Evolutionary conservation across 2,329 filamentous ascomycete genomes (phyloP).

Genomic region (Monilinia vaccinii-corymbosi): DNA sequence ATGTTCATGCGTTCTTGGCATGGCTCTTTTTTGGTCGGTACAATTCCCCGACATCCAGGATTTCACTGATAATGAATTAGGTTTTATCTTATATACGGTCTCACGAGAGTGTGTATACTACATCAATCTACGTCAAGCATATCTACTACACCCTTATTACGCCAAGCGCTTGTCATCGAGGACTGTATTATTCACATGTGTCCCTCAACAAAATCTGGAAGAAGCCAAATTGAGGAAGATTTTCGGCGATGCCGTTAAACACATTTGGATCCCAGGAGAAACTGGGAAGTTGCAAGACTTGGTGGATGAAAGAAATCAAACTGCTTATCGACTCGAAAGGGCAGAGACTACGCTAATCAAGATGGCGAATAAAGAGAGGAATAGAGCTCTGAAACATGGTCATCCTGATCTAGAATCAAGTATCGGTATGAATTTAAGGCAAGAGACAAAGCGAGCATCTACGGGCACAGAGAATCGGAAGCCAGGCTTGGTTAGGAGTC

Average conservation of each 20-base stretch:
- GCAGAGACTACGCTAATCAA: slow-evolving; percentile 56
- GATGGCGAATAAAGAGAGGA: slow-evolving; percentile 44
- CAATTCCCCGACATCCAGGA: neutral
- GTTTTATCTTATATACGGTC: slow-evolving; percentile 57
- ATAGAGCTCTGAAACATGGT: slow-evolving; percentile 44
- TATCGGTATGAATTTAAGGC: slow-evolving; percentile 6
- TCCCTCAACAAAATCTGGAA: slow-evolving; percentile 51
- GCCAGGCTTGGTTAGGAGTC: neutral
- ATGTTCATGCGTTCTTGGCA: slow-evolving; percentile 50
- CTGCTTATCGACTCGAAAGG: slow-evolving; percentile 51
- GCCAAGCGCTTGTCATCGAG: slow-evolving; percentile 56
- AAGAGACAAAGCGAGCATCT: neutral
- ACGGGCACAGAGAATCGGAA: neutral
- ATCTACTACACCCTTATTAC: slow-evolving; percentile 56
- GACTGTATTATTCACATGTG: slow-evolving; percentile 57
- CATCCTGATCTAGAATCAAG: slow-evolving; percentile 29
- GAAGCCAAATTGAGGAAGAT: slow-evolving; percentile 47
- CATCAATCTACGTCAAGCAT: slow-evolving; percentile 61
- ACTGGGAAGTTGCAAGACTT: slow-evolving; percentile 49
- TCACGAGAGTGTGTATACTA: slow-evolving; percentile 59
- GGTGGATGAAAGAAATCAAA: slow-evolving; percentile 49
- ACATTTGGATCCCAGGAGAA: slow-evolving; percentile 54
- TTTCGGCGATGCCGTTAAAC: slow-evolving; percentile 53
- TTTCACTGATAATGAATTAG: slow-evolving; percentile 15
- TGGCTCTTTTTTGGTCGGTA: slow-evolving; percentile 49